Percentiles rank a stretch among this genome's conserved stretches.
phyloP scores from a whole-genome alignment of 2,329 filamentous ascomycete genomes.

The Aurifilum marmelostoma region DNA sequence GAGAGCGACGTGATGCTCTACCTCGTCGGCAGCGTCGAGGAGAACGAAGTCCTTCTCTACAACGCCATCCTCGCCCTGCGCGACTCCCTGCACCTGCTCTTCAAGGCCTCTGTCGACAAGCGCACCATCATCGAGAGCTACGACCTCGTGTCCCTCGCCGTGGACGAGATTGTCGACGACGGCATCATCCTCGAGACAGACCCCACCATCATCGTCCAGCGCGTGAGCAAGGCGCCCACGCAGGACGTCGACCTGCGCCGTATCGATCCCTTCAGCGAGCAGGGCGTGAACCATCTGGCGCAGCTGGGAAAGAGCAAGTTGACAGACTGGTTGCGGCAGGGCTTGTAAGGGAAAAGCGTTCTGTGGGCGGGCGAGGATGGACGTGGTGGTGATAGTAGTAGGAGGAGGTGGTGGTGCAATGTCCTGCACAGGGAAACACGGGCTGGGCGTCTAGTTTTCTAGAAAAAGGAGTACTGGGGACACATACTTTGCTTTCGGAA shows the following conservation, averaged over 20 bases:
- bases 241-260: slow-evolving; percentile 92
- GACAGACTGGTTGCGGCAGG: slow-evolving; percentile 87
- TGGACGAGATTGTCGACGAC: slow-evolving; percentile 94
- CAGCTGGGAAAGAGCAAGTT: slow-evolving; percentile 92
- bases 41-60: slow-evolving; percentile 97
- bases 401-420: not conserved
- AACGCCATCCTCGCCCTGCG: slow-evolving; percentile 90
- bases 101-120: slow-evolving; percentile 98
- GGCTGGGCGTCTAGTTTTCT: slow-evolving; percentile 29
- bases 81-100: slow-evolving; percentile 85
- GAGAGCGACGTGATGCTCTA: slow-evolving; percentile 97
- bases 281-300: slow-evolving; percentile 91
- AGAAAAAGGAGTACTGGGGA: slow-evolving; percentile 30
- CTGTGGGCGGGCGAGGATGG: slow-evolving; percentile 5
- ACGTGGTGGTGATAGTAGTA: not conserved
- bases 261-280: slow-evolving; percentile 87
- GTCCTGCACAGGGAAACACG: not conserved
- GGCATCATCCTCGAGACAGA: slow-evolving; percentile 98
- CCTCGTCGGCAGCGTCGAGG: slow-evolving; percentile 85
- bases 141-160: slow-evolving; percentile 88
- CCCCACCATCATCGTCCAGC: slow-evolving; percentile 87
- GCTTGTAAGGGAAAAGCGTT: slow-evolving; percentile 56
- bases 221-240: slow-evolving; percentile 88
- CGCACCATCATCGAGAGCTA: slow-evolving; percentile 98
- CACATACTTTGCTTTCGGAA: slow-evolving; percentile 25